Evolutionary conservation across 495 filamentous ascomycete genomes (phyloP).

Genomic region (Achaetomiella virescens): DNA sequence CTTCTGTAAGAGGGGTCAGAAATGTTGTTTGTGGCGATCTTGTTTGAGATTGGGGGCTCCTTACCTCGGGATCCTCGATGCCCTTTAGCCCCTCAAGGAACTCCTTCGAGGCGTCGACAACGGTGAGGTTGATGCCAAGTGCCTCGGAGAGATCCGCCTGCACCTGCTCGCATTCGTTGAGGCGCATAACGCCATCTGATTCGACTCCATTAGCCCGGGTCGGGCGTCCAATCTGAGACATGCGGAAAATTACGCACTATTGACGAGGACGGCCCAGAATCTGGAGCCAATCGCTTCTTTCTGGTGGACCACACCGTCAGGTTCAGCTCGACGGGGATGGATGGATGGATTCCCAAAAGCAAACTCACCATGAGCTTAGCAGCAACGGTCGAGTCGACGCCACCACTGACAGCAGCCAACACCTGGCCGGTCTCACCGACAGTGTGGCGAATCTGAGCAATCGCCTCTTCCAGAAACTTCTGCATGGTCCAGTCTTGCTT

Average conservation of each 20-base stretch:
- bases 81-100: slow-evolving; percentile 74
- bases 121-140: slow-evolving; percentile 83
- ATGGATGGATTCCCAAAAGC: not conserved
- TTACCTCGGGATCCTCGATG: slow-evolving; percentile 65
- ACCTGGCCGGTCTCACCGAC: slow-evolving; percentile 79
- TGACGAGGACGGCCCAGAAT: slow-evolving; percentile 82
- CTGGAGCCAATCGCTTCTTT: slow-evolving; percentile 63
- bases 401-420: slow-evolving; percentile 79
- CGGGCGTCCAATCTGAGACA: not conserved
- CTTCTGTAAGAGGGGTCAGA: slow-evolving; percentile 30
- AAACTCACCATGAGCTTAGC: slow-evolving; percentile 65
- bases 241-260: slow-evolving; percentile 42
- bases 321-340: not conserved
- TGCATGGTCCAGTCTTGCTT: slow-evolving; percentile 76
- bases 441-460: slow-evolving; percentile 64
- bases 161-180: slow-evolving; percentile 76
- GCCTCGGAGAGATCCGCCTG: slow-evolving; percentile 67
- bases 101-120: slow-evolving; percentile 69
- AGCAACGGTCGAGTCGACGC: slow-evolving; percentile 88
- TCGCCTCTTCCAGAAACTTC: slow-evolving; percentile 71
- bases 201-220: slow-evolving; percentile 28
- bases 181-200: slow-evolving; percentile 63
- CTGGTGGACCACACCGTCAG: slow-evolving; percentile 28
- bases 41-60: not conserved
- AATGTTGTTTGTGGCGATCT: not conserved